Percentiles rank a stretch among this genome's conserved stretches.
phyloP scores from a whole-genome alignment of 192 early-diverging fungal species.

The Oehlia diaphana region DNA sequence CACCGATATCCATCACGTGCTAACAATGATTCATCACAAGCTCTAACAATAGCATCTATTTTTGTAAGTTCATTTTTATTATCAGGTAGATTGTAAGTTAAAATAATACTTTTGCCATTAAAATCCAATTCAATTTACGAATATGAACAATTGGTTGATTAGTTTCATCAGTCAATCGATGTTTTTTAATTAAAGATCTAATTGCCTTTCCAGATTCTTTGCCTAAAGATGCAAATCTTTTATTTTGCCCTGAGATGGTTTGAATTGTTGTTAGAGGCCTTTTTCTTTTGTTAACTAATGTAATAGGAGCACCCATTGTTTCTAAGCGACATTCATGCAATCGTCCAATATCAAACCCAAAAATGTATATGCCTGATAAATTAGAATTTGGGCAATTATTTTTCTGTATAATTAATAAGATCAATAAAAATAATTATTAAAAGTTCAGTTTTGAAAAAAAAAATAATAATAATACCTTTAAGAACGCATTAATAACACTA shows the following conservation, averaged over 20 bases:
- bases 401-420: too few species aligned
- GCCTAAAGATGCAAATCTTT: neutral
- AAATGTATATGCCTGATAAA: too few species aligned
- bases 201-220: neutral
- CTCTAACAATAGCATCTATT: conserved; percentile 8
- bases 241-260: neutral
- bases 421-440: too few species aligned
- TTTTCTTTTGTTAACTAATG: neutral
- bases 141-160: neutral
- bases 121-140: neutral
- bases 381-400: too few species aligned
- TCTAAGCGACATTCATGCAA: too few species aligned
- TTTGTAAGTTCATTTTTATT: neutral
- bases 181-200: neutral
- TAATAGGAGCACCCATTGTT: neutral
- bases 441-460: too few species aligned
- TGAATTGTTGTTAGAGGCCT: neutral
- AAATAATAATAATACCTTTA: too few species aligned
- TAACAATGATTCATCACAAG: conserved; percentile 3
- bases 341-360: too few species aligned
- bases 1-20: neutral
- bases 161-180: neutral
- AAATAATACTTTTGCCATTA: neutral
- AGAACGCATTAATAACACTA: too few species aligned
- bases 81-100: neutral